A percentile compares a stretch with the other conserved stretches of the same genome.
phyloP scores from a whole-genome alignment of 1,284 basidiomycete genomes.

The Heterobasidion parviporum region DNA sequence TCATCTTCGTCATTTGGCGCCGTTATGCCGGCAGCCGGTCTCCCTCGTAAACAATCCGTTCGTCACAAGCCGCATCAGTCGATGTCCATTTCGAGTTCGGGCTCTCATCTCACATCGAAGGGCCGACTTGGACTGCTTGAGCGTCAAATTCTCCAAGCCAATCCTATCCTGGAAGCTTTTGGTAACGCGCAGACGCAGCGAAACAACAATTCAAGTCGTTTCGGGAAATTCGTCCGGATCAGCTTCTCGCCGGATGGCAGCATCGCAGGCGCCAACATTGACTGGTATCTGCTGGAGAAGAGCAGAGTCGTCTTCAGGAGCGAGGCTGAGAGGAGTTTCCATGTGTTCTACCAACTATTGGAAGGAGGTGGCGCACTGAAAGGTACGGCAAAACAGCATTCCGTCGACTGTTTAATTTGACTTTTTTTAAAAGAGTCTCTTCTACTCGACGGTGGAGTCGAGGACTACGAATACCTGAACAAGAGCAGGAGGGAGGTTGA shows the following conservation, averaged over 20 bases:
- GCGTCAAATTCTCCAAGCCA: conserved; percentile 95
- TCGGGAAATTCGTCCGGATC: conserved; percentile 97
- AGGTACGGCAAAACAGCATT: conserved; percentile 32
- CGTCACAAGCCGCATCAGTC: conserved; percentile 32
- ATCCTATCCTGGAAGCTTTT: conserved; percentile 96
- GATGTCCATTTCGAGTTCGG: conserved; percentile 34
- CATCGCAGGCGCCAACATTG: conserved; percentile 96
- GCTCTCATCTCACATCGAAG: conserved; percentile 45
- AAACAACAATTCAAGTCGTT: conserved; percentile 99
- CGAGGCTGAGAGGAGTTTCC: conserved; percentile 88
- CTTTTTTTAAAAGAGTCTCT: conserved; percentile 50
- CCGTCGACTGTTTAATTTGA: conserved; percentile 3
- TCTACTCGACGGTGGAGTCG: conserved; percentile 68
- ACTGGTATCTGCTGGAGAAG: conserved; percentile 99
- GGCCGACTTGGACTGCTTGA: conserved; percentile 84
- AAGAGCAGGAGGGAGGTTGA: conserved; percentile 88
- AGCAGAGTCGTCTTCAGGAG: conserved; percentile 88
- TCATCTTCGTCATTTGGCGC: conserved; percentile 33
- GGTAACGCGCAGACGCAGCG: conserved; percentile 98
- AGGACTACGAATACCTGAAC: conserved; percentile 89
- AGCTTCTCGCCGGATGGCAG: conserved; percentile 91
- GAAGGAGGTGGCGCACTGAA: conserved; percentile 60
- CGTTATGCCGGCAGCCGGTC: conserved; percentile 46
- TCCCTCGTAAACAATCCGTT: conserved; percentile 49
- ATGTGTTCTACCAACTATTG: conserved; percentile 93